Conservation (phyloP, 306 rosid species). For the Glycine tomentella region DNA sequence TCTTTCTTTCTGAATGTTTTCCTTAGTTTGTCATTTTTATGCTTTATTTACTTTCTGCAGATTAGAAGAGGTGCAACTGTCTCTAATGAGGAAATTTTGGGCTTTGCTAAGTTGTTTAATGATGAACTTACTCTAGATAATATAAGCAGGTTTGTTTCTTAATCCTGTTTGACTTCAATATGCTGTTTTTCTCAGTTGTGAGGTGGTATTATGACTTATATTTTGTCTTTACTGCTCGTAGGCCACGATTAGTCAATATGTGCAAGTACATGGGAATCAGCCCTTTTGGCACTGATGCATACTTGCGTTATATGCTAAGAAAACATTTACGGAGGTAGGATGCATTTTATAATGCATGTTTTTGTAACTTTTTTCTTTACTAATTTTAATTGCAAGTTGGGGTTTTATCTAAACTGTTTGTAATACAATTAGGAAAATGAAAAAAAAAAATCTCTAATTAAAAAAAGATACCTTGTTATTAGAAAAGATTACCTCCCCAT, state of each 20-base stretch:
- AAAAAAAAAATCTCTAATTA: neutral
- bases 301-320: conserved; percentile 91
- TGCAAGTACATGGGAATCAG: conserved; percentile 98
- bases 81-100: conserved; percentile 89
- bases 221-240: conserved; percentile 47
- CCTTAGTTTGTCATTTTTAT: conserved; percentile 25
- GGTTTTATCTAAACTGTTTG: conserved; percentile 8
- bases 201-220: conserved; percentile 41
- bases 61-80: conserved; percentile 84
- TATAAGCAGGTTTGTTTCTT: conserved; percentile 80
- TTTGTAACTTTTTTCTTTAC: conserved; percentile 23
- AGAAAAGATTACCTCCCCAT: conserved; percentile 25
- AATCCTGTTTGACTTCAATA: conserved; percentile 30
- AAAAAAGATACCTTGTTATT: neutral
- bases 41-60: conserved; percentile 52
- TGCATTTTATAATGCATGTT: conserved; percentile 21
- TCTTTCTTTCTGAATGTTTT: neutral
- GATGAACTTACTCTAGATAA: conserved; percentile 98
- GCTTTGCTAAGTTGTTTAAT: conserved; percentile 93
- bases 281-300: conserved; percentile 90
- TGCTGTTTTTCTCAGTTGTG: conserved; percentile 35
- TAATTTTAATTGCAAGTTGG: conserved; percentile 24
- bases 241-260: conserved; percentile 97
- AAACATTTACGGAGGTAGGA: conserved; percentile 75
- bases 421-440: neutral